phyloP scores from a whole-genome alignment of 75 land plant species.

The Picea glauca region DNA sequence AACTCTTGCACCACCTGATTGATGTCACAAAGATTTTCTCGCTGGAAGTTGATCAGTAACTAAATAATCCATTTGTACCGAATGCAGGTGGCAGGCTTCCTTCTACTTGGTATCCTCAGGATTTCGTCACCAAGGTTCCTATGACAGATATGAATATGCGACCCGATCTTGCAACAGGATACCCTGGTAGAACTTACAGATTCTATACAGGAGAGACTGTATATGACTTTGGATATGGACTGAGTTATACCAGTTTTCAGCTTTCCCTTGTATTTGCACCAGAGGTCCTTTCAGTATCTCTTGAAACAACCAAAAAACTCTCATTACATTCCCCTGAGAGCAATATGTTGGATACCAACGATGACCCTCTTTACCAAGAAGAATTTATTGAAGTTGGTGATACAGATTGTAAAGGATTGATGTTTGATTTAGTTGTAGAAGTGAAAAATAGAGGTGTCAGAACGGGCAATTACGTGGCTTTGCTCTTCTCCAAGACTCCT shows the following conservation, averaged over 20 bases:
- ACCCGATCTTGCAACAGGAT: slow-evolving; percentile 13
- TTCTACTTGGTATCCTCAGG: slow-evolving; percentile 35
- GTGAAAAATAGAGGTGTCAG: slow-evolving; percentile 43
- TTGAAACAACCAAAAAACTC: slow-evolving; percentile 11
- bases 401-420: slow-evolving; percentile 21
- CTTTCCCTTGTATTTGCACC: slow-evolving; percentile 18
- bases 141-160: slow-evolving; percentile 43
- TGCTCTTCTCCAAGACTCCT: slow-evolving; percentile 51
- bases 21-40: too few relatives aligned
- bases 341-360: slow-evolving; percentile 18
- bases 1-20: too few relatives aligned
- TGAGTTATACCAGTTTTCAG: slow-evolving; percentile 23
- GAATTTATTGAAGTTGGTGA: slow-evolving; percentile 19
- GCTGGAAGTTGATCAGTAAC: too few relatives aligned
- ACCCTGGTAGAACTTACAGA: slow-evolving; percentile 44
- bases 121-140: slow-evolving; percentile 14
- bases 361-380: neutral
- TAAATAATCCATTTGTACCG: neutral
- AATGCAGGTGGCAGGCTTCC: slow-evolving; percentile 35
- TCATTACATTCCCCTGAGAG: slow-evolving; percentile 11
- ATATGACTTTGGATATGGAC: slow-evolving; percentile 23
- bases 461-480: slow-evolving; percentile 54
- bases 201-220: slow-evolving; percentile 33
- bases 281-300: slow-evolving; percentile 15
- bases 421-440: slow-evolving; percentile 30